Conservation (phyloP, 2,329 filamentous ascomycete genomes). For the Keithomyces neogunnii region DNA sequence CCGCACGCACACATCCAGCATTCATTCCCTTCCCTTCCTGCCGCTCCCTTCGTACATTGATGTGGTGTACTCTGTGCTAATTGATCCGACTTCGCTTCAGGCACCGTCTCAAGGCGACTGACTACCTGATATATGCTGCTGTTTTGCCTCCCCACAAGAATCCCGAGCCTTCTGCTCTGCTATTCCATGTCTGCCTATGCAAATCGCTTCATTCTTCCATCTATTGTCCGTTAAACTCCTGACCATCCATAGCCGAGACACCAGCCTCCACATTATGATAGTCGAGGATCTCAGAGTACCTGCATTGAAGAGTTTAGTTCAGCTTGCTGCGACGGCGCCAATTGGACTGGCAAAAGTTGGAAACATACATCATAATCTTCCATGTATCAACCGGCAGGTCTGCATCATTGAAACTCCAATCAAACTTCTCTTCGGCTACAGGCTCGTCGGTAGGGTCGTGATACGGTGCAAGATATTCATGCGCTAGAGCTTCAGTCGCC, state of each 20-base stretch:
- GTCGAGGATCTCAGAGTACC: slow-evolving; percentile 98
- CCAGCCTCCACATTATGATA: slow-evolving; percentile 83
- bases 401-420: slow-evolving; percentile 99
- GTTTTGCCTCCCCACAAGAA: slow-evolving; percentile 2
- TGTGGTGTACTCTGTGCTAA: neutral
- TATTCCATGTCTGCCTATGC: neutral
- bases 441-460: slow-evolving; percentile 97
- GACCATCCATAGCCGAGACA: slow-evolving; percentile 28
- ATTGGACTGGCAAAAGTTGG: too few relatives aligned
- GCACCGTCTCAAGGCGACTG: neutral
- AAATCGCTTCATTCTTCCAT: slow-evolving; percentile 3
- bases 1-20: neutral
- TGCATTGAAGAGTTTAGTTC: slow-evolving; percentile 25
- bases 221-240: slow-evolving; percentile 27
- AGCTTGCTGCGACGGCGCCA: too few relatives aligned
- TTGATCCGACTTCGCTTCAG: neutral
- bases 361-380: slow-evolving; percentile 98
- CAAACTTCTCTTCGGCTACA: slow-evolving; percentile 92
- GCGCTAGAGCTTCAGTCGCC: slow-evolving; percentile 74
- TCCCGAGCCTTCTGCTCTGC: slow-evolving; percentile 7
- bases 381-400: slow-evolving; percentile 97
- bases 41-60: neutral
- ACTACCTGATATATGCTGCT: slow-evolving; percentile 6
- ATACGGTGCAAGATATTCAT: slow-evolving; percentile 92
- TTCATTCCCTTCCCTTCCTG: neutral